Evolutionary conservation across 768 basidiomycete genomes (phyloP).

Genomic region (Auriscalpium orientale): DNA sequence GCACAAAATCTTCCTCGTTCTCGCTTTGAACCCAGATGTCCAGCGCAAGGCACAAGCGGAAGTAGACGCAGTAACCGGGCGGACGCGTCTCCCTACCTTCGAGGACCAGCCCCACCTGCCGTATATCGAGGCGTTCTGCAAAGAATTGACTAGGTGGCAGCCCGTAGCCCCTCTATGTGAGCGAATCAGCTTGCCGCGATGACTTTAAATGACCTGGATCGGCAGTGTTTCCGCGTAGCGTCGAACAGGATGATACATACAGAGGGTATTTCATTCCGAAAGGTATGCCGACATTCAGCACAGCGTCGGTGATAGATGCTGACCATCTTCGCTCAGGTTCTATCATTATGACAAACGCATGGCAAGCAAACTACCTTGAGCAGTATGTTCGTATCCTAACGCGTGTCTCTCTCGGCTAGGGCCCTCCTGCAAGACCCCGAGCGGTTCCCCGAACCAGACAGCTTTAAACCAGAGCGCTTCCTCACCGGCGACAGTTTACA

Average conservation of each 20-base stretch:
- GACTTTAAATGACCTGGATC: too few species aligned
- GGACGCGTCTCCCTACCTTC: constrained; percentile 2
- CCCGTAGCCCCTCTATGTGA: neutral
- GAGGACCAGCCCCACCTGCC: constrained; percentile 5
- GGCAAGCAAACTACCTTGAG: neutral
- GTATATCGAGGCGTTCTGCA: constrained; percentile 7
- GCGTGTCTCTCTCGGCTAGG: neutral
- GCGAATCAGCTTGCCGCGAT: too few species aligned
- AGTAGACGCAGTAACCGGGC: constrained; percentile 2
- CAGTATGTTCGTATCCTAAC: too few species aligned
- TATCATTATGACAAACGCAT: neutral
- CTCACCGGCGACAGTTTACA: too few species aligned
- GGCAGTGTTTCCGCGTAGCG: neutral
- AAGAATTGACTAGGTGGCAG: constrained; percentile 1
- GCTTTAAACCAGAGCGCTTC: neutral
- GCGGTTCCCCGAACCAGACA: constrained; percentile 3
- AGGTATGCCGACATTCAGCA: neutral
- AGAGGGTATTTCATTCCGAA: constrained; percentile 7
- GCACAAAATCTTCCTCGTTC: too few species aligned
- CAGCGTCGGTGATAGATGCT: neutral
- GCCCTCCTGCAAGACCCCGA: constrained; percentile 2
- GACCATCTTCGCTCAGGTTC: neutral
- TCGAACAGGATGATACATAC: constrained; percentile 4
- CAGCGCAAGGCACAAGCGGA: constrained; percentile 7
- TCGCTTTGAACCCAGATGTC: neutral